These are phyloP conservation scores for Lyophyllum semitale DNA, from an alignment of 768 basidiomycete species.

Conservation along the genomic window DNA sequence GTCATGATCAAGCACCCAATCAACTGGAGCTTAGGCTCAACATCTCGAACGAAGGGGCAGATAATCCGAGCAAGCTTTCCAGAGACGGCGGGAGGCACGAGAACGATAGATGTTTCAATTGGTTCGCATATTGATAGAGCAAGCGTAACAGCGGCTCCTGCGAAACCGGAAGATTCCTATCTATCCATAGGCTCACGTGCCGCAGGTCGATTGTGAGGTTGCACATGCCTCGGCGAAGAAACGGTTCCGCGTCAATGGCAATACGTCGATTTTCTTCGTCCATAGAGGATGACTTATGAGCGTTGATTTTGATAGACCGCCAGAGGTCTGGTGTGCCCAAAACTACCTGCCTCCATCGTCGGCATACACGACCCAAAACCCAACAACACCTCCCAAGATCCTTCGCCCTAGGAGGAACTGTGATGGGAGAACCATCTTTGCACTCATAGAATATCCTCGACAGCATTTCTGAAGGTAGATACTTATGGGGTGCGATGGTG, in stretches of 20 bases:
- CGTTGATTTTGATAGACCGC: not conserved
- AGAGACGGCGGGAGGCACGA: not conserved
- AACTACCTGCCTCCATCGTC: not conserved
- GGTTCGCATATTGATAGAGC: not conserved
- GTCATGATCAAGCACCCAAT: no score
- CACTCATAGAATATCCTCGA: not conserved
- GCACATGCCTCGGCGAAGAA: not conserved
- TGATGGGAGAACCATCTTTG: not conserved
- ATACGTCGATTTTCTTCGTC: no score
- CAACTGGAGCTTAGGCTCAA: no score
- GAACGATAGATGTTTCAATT: not conserved
- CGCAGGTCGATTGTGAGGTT: not conserved
- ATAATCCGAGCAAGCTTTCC: not conserved
- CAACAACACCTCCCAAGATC: not conserved
- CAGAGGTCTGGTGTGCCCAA: not conserved
- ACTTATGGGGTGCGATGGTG: not conserved
- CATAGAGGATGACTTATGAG: no score
- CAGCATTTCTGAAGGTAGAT: not conserved
- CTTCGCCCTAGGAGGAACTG: not conserved
- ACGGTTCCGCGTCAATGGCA: no score
- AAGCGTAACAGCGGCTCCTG: not conserved
- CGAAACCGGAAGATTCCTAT: not conserved
- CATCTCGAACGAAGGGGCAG: not conserved
- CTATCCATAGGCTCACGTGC: no score
- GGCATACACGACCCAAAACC: not conserved